Evolutionary conservation across 2,329 filamentous ascomycete species (phyloP), one percentile per base, ranked within the genome.

Genomic region (Triangularia verruculosa): DNA sequence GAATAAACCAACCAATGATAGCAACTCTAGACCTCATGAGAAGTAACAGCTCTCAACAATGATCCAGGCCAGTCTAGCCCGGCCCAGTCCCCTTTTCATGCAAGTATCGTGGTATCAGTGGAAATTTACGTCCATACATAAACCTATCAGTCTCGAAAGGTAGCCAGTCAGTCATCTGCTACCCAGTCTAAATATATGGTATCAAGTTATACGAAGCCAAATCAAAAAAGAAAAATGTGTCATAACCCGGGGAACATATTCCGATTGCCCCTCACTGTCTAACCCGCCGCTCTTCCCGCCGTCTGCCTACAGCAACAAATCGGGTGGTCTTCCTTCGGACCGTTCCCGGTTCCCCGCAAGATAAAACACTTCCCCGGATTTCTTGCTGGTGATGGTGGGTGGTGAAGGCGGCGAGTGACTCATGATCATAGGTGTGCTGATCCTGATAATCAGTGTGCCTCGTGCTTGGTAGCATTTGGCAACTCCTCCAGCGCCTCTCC

Each of bases 401-500:
- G 39, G 39, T 47, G 39, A 3, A 32, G n/a, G 39, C 39, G 39
- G 39, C 39, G 39, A 47, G 39, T 47, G 17, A 58, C 32, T 58
- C 61, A 60, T 34, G 13, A 47, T 47, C n/a, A 47, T 47, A n/a
- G n/a, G 1, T 12, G 3, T 17, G 15, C 8, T 39, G 34, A 39
- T 20, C 5, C 5, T 43, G 34, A 22, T 53, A 20, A 6, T 64
- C 70, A 77, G 62, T 76, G 74, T 7, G 32, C 71, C 64, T 75
- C 73, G 59, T 73, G 71, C 69, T 73, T 73, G 76, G 87, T 84
- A 65, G 88, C 78, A 6, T 73, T 87, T 2, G 93, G 93, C 60
- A 99, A 83, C 77, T 97, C 93, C 69, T 84, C 82, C 72, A 97
- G 83, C 13, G 94, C 89, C 74, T 93, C 88, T 66, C 87, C 84